These are phyloP conservation scores for Cucurbita argyrosperma DNA, from an alignment of 306 rosid species.

Conservation along the genomic window DNA sequence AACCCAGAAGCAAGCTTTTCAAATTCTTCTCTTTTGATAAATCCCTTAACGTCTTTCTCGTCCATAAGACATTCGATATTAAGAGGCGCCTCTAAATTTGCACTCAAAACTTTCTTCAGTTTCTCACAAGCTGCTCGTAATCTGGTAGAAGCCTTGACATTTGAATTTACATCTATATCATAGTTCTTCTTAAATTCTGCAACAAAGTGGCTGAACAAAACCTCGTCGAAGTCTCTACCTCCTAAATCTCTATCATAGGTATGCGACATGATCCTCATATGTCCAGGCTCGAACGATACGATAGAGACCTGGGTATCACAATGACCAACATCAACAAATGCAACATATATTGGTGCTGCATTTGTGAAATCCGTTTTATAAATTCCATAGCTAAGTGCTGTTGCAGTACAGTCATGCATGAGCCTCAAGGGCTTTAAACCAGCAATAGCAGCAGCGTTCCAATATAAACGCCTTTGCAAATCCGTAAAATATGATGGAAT, in stretches of 20 bases:
- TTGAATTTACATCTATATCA: conserved; percentile 50
- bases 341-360: conserved; percentile 30
- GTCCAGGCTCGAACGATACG: conserved; percentile 49
- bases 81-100: conserved; percentile 86
- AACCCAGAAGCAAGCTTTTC: conserved; percentile 62
- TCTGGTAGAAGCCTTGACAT: conserved; percentile 61
- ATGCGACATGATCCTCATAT: conserved; percentile 62
- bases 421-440: conserved; percentile 79
- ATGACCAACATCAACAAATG: conserved; percentile 73
- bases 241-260: conserved; percentile 58
- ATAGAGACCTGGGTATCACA: conserved; percentile 77
- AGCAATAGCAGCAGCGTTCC: conserved; percentile 70
- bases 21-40: conserved; percentile 80
- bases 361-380: conserved; percentile 43
- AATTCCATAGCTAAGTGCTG: conserved; percentile 83
- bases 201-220: conserved; percentile 57
- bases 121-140: conserved; percentile 80
- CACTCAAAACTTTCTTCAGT: conserved; percentile 91
- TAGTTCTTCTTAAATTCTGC: conserved; percentile 47
- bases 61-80: conserved; percentile 95
- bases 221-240: conserved; percentile 77
- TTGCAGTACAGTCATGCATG: conserved; percentile 93
- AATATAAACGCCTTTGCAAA: conserved; percentile 74
- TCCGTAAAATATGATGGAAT: conserved; percentile 75
- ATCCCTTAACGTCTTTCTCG: conserved; percentile 93